Percentiles rank a stretch among this genome's conserved stretches.
Conservation (phyloP, 345 rosid genomes). For the Abelmoschus esculentus region DNA sequence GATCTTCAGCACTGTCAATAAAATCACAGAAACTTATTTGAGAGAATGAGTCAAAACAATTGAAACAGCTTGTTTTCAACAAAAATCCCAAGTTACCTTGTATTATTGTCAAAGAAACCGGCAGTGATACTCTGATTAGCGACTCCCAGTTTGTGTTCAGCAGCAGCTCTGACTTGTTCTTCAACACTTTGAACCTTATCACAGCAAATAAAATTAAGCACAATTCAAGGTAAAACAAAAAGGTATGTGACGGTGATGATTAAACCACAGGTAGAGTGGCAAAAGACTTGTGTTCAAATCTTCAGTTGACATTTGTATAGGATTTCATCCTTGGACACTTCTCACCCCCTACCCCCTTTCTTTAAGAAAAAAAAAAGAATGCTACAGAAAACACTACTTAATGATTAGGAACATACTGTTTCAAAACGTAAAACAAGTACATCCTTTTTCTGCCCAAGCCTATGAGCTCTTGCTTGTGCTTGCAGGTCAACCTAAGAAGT, state of each 20-base stretch:
- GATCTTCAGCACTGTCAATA: slow-evolving; percentile 78
- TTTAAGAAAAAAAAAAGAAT: too few relatives aligned
- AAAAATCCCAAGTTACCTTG: slow-evolving; percentile 44
- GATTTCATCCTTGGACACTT: background rate
- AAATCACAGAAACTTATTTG: slow-evolving; percentile 8
- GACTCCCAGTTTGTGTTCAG: slow-evolving; percentile 94
- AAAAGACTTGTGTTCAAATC: too few relatives aligned
- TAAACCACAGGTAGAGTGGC: background rate
- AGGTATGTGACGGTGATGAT: background rate
- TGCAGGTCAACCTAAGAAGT: slow-evolving; percentile 76
- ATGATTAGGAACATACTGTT: slow-evolving; percentile 42
- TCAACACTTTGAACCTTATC: slow-evolving; percentile 83
- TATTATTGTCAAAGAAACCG: slow-evolving; percentile 89
- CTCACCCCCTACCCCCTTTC: too few relatives aligned
- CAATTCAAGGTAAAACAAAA: slow-evolving; percentile 11
- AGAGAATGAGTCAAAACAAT: slow-evolving; percentile 5
- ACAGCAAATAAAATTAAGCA: background rate
- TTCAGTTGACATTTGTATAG: too few relatives aligned
- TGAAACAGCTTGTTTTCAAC: background rate
- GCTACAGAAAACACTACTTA: background rate
- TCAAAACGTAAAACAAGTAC: slow-evolving; percentile 93
- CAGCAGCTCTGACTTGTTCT: slow-evolving; percentile 93
- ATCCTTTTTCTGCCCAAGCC: slow-evolving; percentile 97
- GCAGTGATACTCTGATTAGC: slow-evolving; percentile 98
- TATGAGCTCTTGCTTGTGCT: slow-evolving; percentile 96